Percentiles rank a stretch among this genome's conserved stretches.
Evolutionary conservation across 176 grass and related monocot genomes (phyloP).

Genomic region (Rhynchospora pubera): DNA sequence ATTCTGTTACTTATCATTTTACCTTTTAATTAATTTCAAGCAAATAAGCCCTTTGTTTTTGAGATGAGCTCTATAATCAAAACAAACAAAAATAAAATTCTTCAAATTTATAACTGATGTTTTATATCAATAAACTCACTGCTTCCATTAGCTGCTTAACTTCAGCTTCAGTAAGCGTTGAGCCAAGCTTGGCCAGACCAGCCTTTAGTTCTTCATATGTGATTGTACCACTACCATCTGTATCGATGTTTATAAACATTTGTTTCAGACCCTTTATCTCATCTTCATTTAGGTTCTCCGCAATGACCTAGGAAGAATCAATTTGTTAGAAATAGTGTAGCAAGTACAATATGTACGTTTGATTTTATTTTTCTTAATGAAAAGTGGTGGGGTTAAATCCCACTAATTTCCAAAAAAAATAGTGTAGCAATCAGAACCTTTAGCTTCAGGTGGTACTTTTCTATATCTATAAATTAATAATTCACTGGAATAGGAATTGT

Average conservation of each 20-base stretch:
- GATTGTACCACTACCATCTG: conserved; percentile 81
- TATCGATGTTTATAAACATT: conserved; percentile 97
- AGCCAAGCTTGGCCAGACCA: conserved; percentile 84
- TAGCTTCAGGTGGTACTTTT: background rate
- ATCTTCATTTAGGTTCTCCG: conserved; percentile 85
- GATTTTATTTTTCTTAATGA: too few species aligned
- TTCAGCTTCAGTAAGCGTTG: conserved; percentile 85
- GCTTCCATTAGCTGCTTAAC: conserved; percentile 98
- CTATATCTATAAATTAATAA: background rate
- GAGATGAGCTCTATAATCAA: background rate
- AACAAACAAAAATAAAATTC: background rate
- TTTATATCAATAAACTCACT: conserved; percentile 39
- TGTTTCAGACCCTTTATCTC: conserved; percentile 98
- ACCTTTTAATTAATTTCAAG: background rate
- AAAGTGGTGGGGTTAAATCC: too few species aligned
- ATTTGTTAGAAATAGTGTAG: background rate
- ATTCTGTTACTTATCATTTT: background rate
- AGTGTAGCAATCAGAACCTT: background rate
- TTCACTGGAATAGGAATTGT: background rate
- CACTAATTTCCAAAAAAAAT: too few species aligned
- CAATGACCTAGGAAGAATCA: conserved; percentile 62
- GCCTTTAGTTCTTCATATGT: conserved; percentile 98
- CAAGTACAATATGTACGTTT: too few species aligned
- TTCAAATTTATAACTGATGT: background rate
- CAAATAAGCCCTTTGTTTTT: background rate